A percentile compares a stretch with the other conserved stretches of the same genome.
These are phyloP conservation scores for Epithemia pelagica DNA, from an alignment of 108 stramenopile species.

Conservation along the genomic window DNA sequence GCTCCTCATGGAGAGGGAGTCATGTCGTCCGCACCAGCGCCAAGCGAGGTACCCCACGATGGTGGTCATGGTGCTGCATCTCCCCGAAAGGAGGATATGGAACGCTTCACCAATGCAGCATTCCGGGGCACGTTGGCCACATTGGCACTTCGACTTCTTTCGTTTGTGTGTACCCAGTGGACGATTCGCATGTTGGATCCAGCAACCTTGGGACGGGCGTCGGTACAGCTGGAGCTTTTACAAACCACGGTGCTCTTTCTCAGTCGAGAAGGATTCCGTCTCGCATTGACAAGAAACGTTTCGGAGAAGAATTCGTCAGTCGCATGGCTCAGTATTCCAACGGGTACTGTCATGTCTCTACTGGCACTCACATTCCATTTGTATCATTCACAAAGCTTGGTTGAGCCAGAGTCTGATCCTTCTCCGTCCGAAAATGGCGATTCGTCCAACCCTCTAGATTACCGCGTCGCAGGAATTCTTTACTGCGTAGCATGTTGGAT, in stretches of 20 bases:
- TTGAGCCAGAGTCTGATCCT: slow-evolving; percentile 3
- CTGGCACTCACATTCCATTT: slow-evolving; percentile 30
- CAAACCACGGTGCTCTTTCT: slow-evolving; percentile 73
- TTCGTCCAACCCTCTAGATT: slow-evolving; percentile 24
- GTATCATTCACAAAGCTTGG: too few relatives aligned
- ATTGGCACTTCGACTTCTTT: slow-evolving; percentile 40
- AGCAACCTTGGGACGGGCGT: slow-evolving; percentile 61
- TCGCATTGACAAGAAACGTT: slow-evolving; percentile 56
- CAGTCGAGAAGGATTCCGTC: slow-evolving; percentile 84
- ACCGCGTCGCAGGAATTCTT: slow-evolving; percentile 61
- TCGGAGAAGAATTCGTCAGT: slow-evolving; percentile 17
- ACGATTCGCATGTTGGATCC: slow-evolving; percentile 68
- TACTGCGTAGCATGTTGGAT: slow-evolving; percentile 72
- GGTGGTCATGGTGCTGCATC: too few relatives aligned
- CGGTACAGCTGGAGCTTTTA: slow-evolving; percentile 72
- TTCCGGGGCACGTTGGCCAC: slow-evolving; percentile 5
- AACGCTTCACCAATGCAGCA: neutral
- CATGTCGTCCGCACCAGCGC: too few relatives aligned
- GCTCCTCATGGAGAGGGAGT: too few relatives aligned
- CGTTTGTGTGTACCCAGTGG: slow-evolving; percentile 66
- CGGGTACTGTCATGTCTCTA: slow-evolving; percentile 17
- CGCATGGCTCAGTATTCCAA: slow-evolving; percentile 44
- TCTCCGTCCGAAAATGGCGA: neutral
- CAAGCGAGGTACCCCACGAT: too few relatives aligned
- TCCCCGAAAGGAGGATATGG: too few relatives aligned